Conservation (phyloP, 1,284 basidiomycete species). For the Ganoderma leucocontextum region DNA sequence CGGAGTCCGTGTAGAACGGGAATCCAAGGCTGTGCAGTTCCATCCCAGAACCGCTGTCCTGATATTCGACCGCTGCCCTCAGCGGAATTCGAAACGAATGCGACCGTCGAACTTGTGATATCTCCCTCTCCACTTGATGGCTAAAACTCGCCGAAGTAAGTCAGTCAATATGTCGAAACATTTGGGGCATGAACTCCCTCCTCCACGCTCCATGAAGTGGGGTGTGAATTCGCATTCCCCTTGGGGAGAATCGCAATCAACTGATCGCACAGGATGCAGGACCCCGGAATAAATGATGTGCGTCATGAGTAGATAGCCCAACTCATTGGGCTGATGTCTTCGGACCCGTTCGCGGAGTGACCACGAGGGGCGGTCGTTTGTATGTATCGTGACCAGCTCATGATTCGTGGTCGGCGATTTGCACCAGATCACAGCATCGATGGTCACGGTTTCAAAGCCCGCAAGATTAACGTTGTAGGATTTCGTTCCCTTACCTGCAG, state of each 20-base stretch:
- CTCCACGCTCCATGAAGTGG: background rate
- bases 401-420: background rate
- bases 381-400: background rate
- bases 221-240: background rate
- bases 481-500: background rate
- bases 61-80: background rate
- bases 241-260: background rate
- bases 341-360: background rate
- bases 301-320: background rate
- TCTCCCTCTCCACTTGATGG: background rate
- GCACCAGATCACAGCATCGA: background rate
- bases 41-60: background rate
- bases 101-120: background rate
- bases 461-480: background rate
- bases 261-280: background rate
- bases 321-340: background rate
- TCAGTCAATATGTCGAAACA: background rate
- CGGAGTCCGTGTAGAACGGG: background rate
- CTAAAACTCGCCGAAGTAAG: background rate
- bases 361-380: background rate
- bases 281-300: background rate
- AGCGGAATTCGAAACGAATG: background rate
- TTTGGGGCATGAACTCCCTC: background rate
- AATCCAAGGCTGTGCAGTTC: constrained; percentile 1
- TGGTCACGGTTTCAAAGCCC: background rate